phyloP scores from a whole-genome alignment of 768 basidiomycete species.

The Mycena polygramma region DNA sequence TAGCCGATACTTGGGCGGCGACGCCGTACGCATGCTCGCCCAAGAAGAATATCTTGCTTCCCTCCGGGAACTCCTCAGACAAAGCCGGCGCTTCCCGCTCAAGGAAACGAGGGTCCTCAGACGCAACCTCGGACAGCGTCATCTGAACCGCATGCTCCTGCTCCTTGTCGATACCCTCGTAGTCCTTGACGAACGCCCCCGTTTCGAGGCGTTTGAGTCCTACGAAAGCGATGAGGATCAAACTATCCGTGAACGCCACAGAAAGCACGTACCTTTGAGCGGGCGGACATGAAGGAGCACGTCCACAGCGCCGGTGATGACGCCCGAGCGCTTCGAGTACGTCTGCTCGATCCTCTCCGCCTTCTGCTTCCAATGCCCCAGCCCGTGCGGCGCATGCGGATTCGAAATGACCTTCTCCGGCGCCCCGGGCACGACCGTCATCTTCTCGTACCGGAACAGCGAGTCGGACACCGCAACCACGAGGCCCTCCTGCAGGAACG shows the following conservation, averaged over 20 bases:
- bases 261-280: slow-evolving; percentile 76
- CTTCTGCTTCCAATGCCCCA: slow-evolving; percentile 84
- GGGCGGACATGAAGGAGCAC: slow-evolving; percentile 90
- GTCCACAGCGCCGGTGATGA: slow-evolving; percentile 85
- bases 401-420: slow-evolving; percentile 72
- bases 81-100: slow-evolving; percentile 88
- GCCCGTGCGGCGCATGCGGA: slow-evolving; percentile 78
- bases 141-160: slow-evolving; percentile 90
- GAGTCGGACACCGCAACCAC: slow-evolving; percentile 91
- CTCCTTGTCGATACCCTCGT: slow-evolving; percentile 87
- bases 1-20: slow-evolving; percentile 88
- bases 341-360: slow-evolving; percentile 84
- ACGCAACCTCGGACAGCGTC: slow-evolving; percentile 81
- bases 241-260: slow-evolving; percentile 4
- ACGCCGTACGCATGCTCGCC: slow-evolving; percentile 97
- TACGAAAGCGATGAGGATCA: slow-evolving; percentile 43
- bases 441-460: slow-evolving; percentile 87
- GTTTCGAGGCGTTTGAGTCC: slow-evolving; percentile 91
- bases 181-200: slow-evolving; percentile 96
- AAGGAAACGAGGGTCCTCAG: slow-evolving; percentile 89
- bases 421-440: slow-evolving; percentile 63
- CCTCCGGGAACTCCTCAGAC: slow-evolving; percentile 90
- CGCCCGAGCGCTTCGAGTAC: slow-evolving; percentile 92
- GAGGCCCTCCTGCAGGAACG: slow-evolving; percentile 92
- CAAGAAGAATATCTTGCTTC: slow-evolving; percentile 94